phyloP scores from a whole-genome alignment of 495 filamentous ascomycete genomes.

The Parachaetomium inaequale region DNA sequence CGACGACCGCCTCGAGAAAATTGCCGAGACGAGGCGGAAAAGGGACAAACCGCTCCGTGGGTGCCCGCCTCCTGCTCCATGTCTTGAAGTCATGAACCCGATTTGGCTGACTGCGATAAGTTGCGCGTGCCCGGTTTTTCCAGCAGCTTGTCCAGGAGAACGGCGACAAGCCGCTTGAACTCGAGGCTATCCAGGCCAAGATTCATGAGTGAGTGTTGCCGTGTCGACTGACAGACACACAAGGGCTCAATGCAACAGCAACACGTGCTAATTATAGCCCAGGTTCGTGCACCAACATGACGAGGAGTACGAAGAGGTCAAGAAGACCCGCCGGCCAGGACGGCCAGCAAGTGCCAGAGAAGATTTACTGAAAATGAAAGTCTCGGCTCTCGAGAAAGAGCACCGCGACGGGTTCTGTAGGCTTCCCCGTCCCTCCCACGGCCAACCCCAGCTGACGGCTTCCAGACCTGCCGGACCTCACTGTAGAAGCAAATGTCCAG shows the following conservation, averaged over 20 bases:
- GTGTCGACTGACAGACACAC: neutral
- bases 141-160: conserved; percentile 57
- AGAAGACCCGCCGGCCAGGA: conserved; percentile 73
- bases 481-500: conserved; percentile 41
- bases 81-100: neutral
- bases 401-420: conserved; percentile 75
- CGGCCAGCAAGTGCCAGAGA: conserved; percentile 75
- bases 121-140: conserved; percentile 70
- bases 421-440: conserved; percentile 15
- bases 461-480: conserved; percentile 52
- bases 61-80: conserved; percentile 21
- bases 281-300: conserved; percentile 78
- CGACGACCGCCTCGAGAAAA: conserved; percentile 70
- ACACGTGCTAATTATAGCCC: neutral
- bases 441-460: conserved; percentile 14
- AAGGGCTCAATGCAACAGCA: neutral
- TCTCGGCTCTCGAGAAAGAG: conserved; percentile 70
- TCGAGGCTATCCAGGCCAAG: conserved; percentile 56
- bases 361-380: conserved; percentile 68
- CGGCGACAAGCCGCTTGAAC: conserved; percentile 50
- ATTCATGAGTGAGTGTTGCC: conserved; percentile 54
- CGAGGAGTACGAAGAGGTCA: conserved; percentile 67
- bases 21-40: conserved; percentile 59
- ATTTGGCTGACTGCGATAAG: conserved; percentile 37
- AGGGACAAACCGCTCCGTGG: conserved; percentile 64